Base-by-base conservation (phyloP, 2,329 filamentous ascomycete species). In the Elsinoe perseae region DNA sequence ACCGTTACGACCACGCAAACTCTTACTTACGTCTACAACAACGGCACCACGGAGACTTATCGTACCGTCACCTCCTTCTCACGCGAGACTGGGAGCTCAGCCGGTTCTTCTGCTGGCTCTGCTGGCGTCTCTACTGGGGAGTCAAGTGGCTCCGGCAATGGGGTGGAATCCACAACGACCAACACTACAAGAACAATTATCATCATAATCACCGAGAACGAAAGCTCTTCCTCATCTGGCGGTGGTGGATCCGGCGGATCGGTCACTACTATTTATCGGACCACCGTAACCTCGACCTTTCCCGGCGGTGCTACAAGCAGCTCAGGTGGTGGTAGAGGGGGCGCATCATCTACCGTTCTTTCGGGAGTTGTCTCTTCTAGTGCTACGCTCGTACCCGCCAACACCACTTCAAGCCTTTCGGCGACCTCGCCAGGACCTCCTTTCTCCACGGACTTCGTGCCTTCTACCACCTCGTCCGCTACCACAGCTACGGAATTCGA, bases 171-270 rank as follows among this genome's bases (percentile, higher is more conserved):
- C 4, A 55, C 55, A 2, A 27, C 54, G 2, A 16, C 32, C 1
- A 58, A 42, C 27, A 43, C 25, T 25, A 56, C 50, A 18, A 32
- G 50, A 7, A 27, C 56, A 25, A 56, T 57, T 30, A 59, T 44
- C 32, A 56, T 43, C 16, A 58, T 43, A 10, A 44, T 54, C 52
- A 44, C 32, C 18, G 52, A 42, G 18, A 28, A 38, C 18, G 52
- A 42, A 36, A 56, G 12, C 30, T 16, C 48, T 52, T 25, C 20
- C n/a, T n/a, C 10, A 38, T 28, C 25, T 8, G 32, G 48, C 25
- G 48, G 28, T 36, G 44, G 44, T 20, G 14, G 14, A 27, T 16
- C 25, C 14, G 48, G 30, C 7, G 48, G 48, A 4, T 44, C 40
- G n/a, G 48, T 34, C 10, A 52, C 48, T 25, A 38, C 48, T 14